A percentile compares a stretch with the other conserved stretches of the same genome.
phyloP scores from a whole-genome alignment of 2,329 filamentous ascomycete genomes.

The Westerdykella sp. region DNA sequence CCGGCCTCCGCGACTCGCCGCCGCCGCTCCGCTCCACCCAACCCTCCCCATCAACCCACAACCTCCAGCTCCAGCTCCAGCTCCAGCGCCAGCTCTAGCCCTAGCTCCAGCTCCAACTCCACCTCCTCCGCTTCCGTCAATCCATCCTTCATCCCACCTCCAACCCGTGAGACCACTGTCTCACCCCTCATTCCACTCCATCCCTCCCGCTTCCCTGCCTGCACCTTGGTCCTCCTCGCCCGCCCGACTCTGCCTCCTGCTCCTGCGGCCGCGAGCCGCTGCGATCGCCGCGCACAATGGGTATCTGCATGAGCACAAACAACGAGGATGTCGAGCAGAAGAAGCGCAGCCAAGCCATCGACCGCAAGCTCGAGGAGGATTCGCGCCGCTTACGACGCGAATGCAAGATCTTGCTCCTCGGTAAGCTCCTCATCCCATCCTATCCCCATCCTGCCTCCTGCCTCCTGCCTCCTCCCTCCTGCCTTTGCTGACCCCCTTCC shows the following conservation, averaged over 20 bases:
- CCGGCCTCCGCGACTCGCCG: neutral
- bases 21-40: slow-evolving; percentile 1
- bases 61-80: no score
- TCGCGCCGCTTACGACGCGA: slow-evolving; percentile 86
- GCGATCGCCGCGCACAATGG: slow-evolving; percentile 57
- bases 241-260: slow-evolving; percentile 7
- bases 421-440: slow-evolving; percentile 61
- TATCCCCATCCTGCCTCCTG: no score
- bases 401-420: slow-evolving; percentile 96
- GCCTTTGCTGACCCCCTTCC: slow-evolving; percentile 22
- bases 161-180: no score
- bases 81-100: no score
- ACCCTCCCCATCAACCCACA: no score
- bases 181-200: no score
- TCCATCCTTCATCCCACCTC: no score
- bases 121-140: no score
- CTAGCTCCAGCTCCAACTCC: no score
- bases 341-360: slow-evolving; percentile 94
- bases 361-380: slow-evolving; percentile 89
- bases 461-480: neutral
- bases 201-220: no score
- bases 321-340: slow-evolving; percentile 86
- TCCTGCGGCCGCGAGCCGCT: slow-evolving; percentile 28
- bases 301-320: slow-evolving; percentile 83
- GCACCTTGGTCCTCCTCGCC: no score